phyloP scores from a whole-genome alignment of 495 filamentous ascomycete species.

The Neurospora pannonica region DNA sequence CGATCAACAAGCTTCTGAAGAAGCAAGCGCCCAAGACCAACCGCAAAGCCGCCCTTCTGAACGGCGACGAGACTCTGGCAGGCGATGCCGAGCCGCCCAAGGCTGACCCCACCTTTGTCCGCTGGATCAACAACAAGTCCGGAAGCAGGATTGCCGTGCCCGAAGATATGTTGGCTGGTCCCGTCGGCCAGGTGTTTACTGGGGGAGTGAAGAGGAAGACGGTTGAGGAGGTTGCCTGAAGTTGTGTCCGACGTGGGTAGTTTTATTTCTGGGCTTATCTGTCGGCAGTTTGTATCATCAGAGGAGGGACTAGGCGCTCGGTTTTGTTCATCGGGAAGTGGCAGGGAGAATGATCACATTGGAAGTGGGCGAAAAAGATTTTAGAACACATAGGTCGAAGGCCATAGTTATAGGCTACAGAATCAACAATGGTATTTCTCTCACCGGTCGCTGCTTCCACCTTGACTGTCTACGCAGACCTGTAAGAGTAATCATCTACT shows the following conservation, averaged over 20 bases:
- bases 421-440: neutral
- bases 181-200: constrained; percentile 54
- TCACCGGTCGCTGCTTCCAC: neutral
- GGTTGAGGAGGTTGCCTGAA: constrained; percentile 34
- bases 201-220: constrained; percentile 24
- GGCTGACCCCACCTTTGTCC: constrained; percentile 58
- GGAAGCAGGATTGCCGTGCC: constrained; percentile 68
- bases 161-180: constrained; percentile 66
- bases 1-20: constrained; percentile 92
- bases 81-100: constrained; percentile 36
- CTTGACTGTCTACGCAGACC: neutral
- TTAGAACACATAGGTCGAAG: neutral
- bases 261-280: neutral
- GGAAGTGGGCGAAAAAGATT: neutral
- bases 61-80: constrained; percentile 44
- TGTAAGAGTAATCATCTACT: neutral
- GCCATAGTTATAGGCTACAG: neutral
- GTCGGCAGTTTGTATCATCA: neutral
- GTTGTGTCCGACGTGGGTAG: too few species aligned
- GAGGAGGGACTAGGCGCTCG: neutral
- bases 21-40: constrained; percentile 86
- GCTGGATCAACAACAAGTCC: constrained; percentile 66
- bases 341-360: neutral
- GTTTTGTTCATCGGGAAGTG: neutral
- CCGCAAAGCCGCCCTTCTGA: constrained; percentile 35